A percentile compares a stretch with the other conserved stretches of the same genome.
Evolutionary conservation across 2,329 filamentous ascomycete species (phyloP).

Genomic region (Arthrobotrys musiformis): DNA sequence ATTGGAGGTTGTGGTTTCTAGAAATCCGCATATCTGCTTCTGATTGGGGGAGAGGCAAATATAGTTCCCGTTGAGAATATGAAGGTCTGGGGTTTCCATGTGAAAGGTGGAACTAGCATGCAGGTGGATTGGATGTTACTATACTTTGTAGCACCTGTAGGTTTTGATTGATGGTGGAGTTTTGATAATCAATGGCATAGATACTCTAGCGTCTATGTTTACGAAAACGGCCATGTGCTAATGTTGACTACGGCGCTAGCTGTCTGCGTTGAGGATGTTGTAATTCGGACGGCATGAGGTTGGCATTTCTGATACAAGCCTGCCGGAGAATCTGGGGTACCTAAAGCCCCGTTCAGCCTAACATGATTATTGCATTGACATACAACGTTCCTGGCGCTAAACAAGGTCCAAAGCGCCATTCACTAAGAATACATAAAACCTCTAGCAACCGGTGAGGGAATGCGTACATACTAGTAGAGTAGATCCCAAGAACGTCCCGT

Average conservation of each 20-base stretch:
- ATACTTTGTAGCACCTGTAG: neutral
- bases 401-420: neutral
- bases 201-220: neutral
- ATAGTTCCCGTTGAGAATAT: neutral
- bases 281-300: constrained; percentile 14
- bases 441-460: neutral
- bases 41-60: neutral
- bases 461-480: no score
- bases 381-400: constrained; percentile 17
- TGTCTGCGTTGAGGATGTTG: constrained; percentile 16
- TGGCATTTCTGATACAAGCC: neutral
- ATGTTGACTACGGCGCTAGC: neutral
- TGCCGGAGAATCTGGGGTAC: constrained; percentile 16
- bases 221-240: constrained; percentile 11
- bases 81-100: neutral
- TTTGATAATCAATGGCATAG: neutral
- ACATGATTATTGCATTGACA: constrained; percentile 8
- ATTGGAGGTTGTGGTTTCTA: neutral
- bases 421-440: constrained; percentile 6
- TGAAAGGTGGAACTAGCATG: neutral
- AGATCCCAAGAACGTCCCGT: constrained; percentile 21
- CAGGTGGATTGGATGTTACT: neutral
- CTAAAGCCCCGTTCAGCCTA: constrained; percentile 3
- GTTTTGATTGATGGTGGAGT: neutral
- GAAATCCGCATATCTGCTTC: neutral